These are phyloP conservation scores for Plasmodium cynomolgi DNA, from an alignment of 169 alveolate species.

Conservation along the genomic window DNA sequence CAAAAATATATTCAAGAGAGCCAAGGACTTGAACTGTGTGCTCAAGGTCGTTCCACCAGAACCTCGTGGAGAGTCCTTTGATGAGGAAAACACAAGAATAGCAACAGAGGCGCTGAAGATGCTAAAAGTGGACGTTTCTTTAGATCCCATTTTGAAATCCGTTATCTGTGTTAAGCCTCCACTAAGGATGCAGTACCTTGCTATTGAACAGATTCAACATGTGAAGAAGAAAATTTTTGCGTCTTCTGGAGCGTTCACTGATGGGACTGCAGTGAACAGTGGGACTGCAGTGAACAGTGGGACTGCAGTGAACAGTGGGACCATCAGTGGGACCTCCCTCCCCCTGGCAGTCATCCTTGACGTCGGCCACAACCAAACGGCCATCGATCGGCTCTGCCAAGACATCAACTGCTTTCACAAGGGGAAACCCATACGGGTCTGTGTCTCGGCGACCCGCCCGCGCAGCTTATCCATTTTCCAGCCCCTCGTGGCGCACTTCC, in stretches of 20 bases:
- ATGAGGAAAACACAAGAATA: conserved; percentile 81
- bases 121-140: conserved; percentile 14
- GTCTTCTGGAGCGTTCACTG: not conserved
- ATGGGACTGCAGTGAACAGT: not conserved
- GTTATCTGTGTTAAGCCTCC: conserved; percentile 75
- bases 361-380: conserved; percentile 91
- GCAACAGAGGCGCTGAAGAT: conserved; percentile 72
- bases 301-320: conserved; percentile 10
- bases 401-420: conserved; percentile 72
- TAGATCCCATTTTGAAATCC: conserved; percentile 29
- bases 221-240: not conserved
- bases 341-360: conserved; percentile 86
- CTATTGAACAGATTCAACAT: conserved; percentile 60
- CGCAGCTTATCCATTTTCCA: conserved; percentile 22
- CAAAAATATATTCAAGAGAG: conserved; percentile 73
- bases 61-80: conserved; percentile 74
- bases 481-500: conserved; percentile 57
- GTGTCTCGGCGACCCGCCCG: conserved; percentile 60
- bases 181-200: conserved; percentile 80
- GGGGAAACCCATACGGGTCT: conserved; percentile 24
- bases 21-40: conserved; percentile 56
- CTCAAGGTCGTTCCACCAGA: conserved; percentile 43
- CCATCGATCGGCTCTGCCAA: conserved; percentile 85
- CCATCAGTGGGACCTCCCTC: not conserved
- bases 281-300: conserved; percentile 7